Evolutionary conservation across 441 rosid genomes (phyloP), one percentile per base, ranked within the genome.

Genomic region (Erysimum cheiri): DNA sequence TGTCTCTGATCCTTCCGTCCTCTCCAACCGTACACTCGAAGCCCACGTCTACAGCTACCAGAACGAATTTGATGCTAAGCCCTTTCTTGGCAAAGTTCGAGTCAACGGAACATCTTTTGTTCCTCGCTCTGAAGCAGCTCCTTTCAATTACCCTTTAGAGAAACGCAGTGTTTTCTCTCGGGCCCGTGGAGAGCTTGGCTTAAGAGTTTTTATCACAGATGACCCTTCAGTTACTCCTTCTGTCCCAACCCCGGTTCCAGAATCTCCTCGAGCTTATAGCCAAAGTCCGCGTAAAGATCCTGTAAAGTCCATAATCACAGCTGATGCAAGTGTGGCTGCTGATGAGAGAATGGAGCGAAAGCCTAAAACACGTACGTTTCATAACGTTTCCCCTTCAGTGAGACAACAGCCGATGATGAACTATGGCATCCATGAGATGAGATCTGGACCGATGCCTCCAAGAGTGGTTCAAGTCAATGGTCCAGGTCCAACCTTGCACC

Each of bases 61-160:
- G 26, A 79, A 79, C 76, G 72, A 78, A 56, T 78, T 64, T 75
- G 81, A 85, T 71, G 60, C 81, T 62, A 83, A 73, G 73, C 64
- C 87, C 10, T 85, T 57, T 76, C 92, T 95, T 6, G 99, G 99
- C 10, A 92, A 92, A 80, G 87, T 92, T 64, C 75, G 87, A 37
- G 88, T 95, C 52, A 79, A 83, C 9, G 96, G 96, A 37, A 89
- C 92, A 44, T 92, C 98, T 0, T 90, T 90, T 53, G 95, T 95
- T 24, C 80, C 99, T 4, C 74, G 77, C 58, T 81, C 98, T 12
- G 98, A 95, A 80, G 96, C 99, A 24, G 85, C 83, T 75, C 81
- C 88, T 64, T 84, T 95, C 77, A 88, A 92, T 67, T 92, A 87
- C 77, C 99, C 99, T 66, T 64, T 95, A 28, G 98, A 95, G 71